Base-by-base conservation (phyloP, 805 yeast species). In the Candida khao-thaluensis region DNA sequence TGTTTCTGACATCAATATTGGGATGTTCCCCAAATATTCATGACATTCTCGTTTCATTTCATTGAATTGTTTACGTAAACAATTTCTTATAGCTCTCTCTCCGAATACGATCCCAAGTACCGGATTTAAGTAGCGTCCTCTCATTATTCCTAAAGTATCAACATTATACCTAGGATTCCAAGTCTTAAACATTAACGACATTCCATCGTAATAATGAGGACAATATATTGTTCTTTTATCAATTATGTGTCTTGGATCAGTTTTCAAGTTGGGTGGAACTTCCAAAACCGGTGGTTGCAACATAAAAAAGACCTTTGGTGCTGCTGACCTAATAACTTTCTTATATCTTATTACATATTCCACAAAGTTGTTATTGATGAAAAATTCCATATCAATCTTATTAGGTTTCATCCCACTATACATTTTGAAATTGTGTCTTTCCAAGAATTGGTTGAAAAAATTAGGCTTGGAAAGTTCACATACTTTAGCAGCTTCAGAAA, bases 131-230 rank as follows among this genome's bases (percentile, higher is more conserved):
- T 91, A 90, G 40, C 75, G 66, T 1, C 85, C 86, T 39, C 97
- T 71, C 74, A 91, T 77, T 10, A 91, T 80, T 0, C 96, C 97
- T 20, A 88, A 62, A 0, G 96, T 88, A 53, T 93, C 95, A 7
- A 90, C 95, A 52, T 91, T 91, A 61, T 82, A 84, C 34, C 60
- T 64, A 23, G 79, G 69, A 53, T 85, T 86, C 99, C 99, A 93
- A 4, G 82, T 77, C 61, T 89, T 88, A 60, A 85, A 84, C 90
- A 93, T 82, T 25, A 91, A 65, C 1, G 97, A 85, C 80, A 91
- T 75, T 0, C 98, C 99, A 58, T 91, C 99, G 57, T 91, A 91
- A 58, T 82, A 91, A 61, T 91, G 99, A 2, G 95, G 93, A 14
- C 95, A 80, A 50, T 81, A 82, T 1, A 85, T 79, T 0, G 91